phyloP scores from a whole-genome alignment of 768 basidiomycete species.

The Boletus huronensis region DNA sequence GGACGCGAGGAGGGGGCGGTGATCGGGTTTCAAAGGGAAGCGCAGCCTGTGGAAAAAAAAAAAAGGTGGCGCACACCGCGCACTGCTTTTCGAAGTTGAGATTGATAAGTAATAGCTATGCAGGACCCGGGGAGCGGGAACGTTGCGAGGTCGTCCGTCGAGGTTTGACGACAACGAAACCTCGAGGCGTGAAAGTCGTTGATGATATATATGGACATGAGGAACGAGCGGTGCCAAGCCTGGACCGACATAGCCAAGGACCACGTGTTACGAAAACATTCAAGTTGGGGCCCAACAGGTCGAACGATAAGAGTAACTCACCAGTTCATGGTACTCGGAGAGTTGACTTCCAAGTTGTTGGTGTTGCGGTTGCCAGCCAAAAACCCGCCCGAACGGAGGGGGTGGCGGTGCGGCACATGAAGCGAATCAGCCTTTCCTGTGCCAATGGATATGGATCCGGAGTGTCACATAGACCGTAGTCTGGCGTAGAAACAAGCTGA shows the following conservation, averaged over 20 bases:
- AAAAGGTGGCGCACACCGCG: slow-evolving; percentile 4
- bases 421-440: too few species aligned
- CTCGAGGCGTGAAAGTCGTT: slow-evolving; percentile 10
- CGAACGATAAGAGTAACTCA: too few species aligned
- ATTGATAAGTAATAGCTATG: slow-evolving; percentile 1
- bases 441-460: too few species aligned
- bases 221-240: too few species aligned
- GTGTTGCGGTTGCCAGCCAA: too few species aligned
- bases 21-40: slow-evolving; percentile 10
- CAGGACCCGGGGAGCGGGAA: slow-evolving; percentile 3
- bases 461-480: too few species aligned
- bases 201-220: slow-evolving; percentile 13
- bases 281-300: too few species aligned
- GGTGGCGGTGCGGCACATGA: neutral
- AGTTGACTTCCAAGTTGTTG: neutral
- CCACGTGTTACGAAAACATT: slow-evolving; percentile 1
- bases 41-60: slow-evolving; percentile 2
- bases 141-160: slow-evolving; percentile 13
- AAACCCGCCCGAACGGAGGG: too few species aligned
- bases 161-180: slow-evolving; percentile 9
- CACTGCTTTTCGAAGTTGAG: slow-evolving; percentile 13
- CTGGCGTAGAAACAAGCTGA: neutral
- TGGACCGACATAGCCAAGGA: neutral
- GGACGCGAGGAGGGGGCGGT: neutral
- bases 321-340: too few species aligned